These are phyloP conservation scores for Amanita rubescens DNA, from an alignment of 768 basidiomycete species.

Conservation along the genomic window DNA sequence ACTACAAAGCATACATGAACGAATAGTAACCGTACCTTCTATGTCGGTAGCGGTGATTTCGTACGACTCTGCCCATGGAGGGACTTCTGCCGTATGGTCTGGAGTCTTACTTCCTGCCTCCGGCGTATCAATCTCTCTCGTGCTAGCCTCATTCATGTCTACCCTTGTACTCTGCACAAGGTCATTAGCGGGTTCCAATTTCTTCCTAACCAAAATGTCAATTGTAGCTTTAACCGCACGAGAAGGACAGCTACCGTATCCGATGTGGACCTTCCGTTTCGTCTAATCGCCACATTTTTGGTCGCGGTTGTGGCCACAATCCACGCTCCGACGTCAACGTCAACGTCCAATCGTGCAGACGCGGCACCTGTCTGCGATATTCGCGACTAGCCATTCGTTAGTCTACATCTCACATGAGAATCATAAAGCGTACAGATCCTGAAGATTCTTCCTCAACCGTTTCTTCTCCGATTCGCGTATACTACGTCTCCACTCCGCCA, in stretches of 20 bases:
- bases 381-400: slow-evolving; percentile 51
- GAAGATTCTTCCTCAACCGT: slow-evolving; percentile 56
- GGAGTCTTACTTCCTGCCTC: slow-evolving; percentile 35
- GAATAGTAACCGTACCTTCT: slow-evolving; percentile 38
- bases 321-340: slow-evolving; percentile 70
- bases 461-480: slow-evolving; percentile 66
- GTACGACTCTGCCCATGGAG: slow-evolving; percentile 69
- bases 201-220: slow-evolving; percentile 44
- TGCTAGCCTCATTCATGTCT: slow-evolving; percentile 18
- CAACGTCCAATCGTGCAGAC: slow-evolving; percentile 53
- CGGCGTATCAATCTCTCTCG: slow-evolving; percentile 43
- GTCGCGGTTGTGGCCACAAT: slow-evolving; percentile 61
- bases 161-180: slow-evolving; percentile 39
- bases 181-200: slow-evolving; percentile 58
- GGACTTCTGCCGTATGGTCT: slow-evolving; percentile 48
- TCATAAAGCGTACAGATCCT: slow-evolving; percentile 56
- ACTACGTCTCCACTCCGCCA: slow-evolving; percentile 67
- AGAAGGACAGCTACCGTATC: slow-evolving; percentile 48
- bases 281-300: slow-evolving; percentile 68
- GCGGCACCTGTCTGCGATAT: slow-evolving; percentile 59
- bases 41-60: slow-evolving; percentile 57
- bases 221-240: neutral
- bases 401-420: neutral
- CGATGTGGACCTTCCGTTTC: slow-evolving; percentile 90
- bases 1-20: neutral